phyloP scores from a whole-genome alignment of 139 green algal genomes.

The Micractinium sp. region DNA sequence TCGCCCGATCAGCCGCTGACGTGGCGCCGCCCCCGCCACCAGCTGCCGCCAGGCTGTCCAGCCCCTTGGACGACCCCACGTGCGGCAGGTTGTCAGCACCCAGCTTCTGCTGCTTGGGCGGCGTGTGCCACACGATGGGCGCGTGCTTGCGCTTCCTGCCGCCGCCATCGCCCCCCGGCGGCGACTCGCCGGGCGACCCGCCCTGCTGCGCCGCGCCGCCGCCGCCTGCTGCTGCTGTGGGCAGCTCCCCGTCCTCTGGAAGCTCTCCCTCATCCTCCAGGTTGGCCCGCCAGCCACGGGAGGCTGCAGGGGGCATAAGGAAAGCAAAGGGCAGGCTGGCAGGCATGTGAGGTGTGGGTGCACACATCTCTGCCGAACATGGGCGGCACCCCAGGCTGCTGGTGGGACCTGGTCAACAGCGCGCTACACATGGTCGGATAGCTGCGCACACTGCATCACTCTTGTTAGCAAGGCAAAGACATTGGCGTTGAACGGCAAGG shows the following conservation, averaged over 20 bases:
- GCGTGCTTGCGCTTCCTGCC: conserved; percentile 37
- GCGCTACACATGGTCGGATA: not conserved
- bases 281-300: conserved; percentile 2
- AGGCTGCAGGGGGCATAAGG: not conserved
- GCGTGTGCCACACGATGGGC: conserved; percentile 42
- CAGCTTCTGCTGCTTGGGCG: conserved; percentile 3
- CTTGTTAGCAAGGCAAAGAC: too few relatives aligned
- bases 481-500: too few relatives aligned
- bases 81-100: not conserved
- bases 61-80: not conserved
- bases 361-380: not conserved
- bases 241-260: conserved; percentile 30
- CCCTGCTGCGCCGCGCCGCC: not conserved
- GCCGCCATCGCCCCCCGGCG: not conserved
- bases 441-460: too few relatives aligned
- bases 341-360: not conserved
- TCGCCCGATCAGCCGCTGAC: conserved; percentile 12
- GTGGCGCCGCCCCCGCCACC: not conserved
- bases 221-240: not conserved
- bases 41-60: not conserved
- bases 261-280: conserved; percentile 15
- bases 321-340: not conserved
- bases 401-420: too few relatives aligned
- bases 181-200: not conserved
- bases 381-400: not conserved